A percentile compares a stretch with the other conserved stretches of the same genome.
Conservation (phyloP, 345 rosid genomes). For the Dovyalis caffra region DNA sequence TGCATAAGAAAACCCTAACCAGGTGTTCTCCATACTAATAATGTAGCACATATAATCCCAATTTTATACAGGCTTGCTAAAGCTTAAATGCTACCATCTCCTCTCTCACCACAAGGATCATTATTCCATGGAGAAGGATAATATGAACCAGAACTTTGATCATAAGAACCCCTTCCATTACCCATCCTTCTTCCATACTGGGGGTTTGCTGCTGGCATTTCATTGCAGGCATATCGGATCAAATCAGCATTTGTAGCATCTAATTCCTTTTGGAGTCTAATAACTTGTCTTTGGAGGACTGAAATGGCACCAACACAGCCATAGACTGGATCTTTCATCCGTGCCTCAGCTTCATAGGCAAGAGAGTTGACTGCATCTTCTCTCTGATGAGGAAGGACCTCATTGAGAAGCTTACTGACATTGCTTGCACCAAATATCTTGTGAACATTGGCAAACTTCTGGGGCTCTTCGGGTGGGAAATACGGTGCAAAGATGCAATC, state of each 20-base stretch:
- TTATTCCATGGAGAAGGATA: slow-evolving; percentile 22
- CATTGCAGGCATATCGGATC: slow-evolving; percentile 27
- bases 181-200: slow-evolving; percentile 12
- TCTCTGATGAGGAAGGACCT: slow-evolving; percentile 33
- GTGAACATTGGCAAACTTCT: slow-evolving; percentile 32
- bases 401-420: slow-evolving; percentile 31
- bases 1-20: slow-evolving; percentile 31
- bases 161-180: slow-evolving; percentile 6
- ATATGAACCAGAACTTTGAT: slow-evolving; percentile 11
- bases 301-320: slow-evolving; percentile 39
- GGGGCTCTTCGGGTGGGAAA: slow-evolving; percentile 32
- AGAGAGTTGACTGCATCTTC: slow-evolving; percentile 39
- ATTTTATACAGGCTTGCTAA: not conserved
- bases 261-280: slow-evolving; percentile 31
- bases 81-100: slow-evolving; percentile 12
- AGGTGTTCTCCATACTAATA: not conserved
- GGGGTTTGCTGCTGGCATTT: slow-evolving; percentile 3
- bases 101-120: slow-evolving; percentile 5
- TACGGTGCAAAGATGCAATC: slow-evolving; percentile 37
- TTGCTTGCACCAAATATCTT: slow-evolving; percentile 38
- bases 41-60: not conserved
- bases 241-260: slow-evolving; percentile 34
- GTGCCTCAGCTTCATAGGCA: slow-evolving; percentile 36
- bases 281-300: slow-evolving; percentile 34
- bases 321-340: slow-evolving; percentile 35